These are phyloP conservation scores for Picea glauca DNA, from an alignment of 75 land plant genomes.

Conservation along the genomic window DNA sequence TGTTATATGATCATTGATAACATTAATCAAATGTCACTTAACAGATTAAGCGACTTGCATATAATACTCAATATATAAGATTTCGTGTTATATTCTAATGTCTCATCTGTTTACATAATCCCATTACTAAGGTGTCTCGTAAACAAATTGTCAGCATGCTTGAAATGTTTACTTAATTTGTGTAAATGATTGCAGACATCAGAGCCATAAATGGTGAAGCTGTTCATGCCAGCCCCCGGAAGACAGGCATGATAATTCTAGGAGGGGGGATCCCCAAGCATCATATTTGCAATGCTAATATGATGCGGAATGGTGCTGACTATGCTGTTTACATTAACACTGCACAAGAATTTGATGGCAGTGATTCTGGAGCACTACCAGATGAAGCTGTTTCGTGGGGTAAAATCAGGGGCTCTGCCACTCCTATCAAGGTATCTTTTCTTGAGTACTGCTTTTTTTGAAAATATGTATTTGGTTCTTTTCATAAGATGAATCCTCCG, in stretches of 20 bases:
- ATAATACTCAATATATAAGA: too few relatives aligned
- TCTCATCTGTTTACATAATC: too few relatives aligned
- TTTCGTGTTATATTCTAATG: too few relatives aligned
- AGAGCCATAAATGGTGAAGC: constrained; percentile 93
- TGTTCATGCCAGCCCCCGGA: constrained; percentile 78
- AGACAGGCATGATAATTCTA: constrained; percentile 87
- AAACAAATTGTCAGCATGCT: background rate
- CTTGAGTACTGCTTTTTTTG: background rate
- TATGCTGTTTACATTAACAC: constrained; percentile 96
- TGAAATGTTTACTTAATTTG: constrained; percentile 2
- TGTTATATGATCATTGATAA: too few relatives aligned
- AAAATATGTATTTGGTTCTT: background rate
- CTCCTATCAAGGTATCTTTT: constrained; percentile 68
- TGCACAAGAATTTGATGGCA: constrained; percentile 96
- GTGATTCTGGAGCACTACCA: constrained; percentile 97
- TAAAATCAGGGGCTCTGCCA: constrained; percentile 82
- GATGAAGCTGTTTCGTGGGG: constrained; percentile 99
- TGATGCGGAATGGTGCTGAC: constrained; percentile 98
- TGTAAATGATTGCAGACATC: constrained; percentile 54
- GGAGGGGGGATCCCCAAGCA: constrained; percentile 98
- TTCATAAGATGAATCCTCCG: background rate
- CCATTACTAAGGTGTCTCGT: background rate
- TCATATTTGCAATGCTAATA: constrained; percentile 97
- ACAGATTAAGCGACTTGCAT: too few relatives aligned
- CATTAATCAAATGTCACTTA: too few relatives aligned